Percentiles rank a stretch among this genome's conserved stretches.
Evolutionary conservation across 1,139 yeast species (phyloP).

Genomic region (Blastobotrys niveus): DNA sequence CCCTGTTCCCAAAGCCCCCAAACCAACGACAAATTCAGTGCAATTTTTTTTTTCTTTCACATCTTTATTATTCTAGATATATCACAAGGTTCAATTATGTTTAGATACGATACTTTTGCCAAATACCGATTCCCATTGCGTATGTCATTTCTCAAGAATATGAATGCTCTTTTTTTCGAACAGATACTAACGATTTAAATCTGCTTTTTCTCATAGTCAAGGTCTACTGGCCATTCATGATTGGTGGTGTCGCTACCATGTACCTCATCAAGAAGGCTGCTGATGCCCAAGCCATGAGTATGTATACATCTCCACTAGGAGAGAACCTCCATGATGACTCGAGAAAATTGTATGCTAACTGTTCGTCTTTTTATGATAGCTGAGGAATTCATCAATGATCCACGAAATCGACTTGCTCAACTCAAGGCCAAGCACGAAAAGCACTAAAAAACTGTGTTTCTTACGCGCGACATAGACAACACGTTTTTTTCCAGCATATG

Average conservation of each 20-base stretch:
- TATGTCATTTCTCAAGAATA: slow-evolving; percentile 1
- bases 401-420: slow-evolving; percentile 53
- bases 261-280: slow-evolving; percentile 55
- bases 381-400: slow-evolving; percentile 65
- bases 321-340: background rate
- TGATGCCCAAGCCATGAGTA: slow-evolving; percentile 44
- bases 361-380: too few species aligned
- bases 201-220: slow-evolving; percentile 43
- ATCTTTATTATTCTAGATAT: background rate
- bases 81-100: slow-evolving; percentile 8
- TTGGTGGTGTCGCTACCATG: slow-evolving; percentile 55
- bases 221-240: slow-evolving; percentile 65
- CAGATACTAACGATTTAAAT: too few species aligned
- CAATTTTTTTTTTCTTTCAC: background rate
- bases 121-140: slow-evolving; percentile 18
- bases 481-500: background rate
- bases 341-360: slow-evolving; percentile 4
- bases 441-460: slow-evolving; percentile 10
- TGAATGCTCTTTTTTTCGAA: background rate
- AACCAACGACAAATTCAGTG: background rate
- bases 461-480: background rate
- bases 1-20: background rate
- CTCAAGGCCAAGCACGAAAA: slow-evolving; percentile 18
- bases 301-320: slow-evolving; percentile 13
- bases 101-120: slow-evolving; percentile 16